Evolutionary conservation across 1,139 yeast genomes (phyloP).

Genomic region (Kodamaea sp.): DNA sequence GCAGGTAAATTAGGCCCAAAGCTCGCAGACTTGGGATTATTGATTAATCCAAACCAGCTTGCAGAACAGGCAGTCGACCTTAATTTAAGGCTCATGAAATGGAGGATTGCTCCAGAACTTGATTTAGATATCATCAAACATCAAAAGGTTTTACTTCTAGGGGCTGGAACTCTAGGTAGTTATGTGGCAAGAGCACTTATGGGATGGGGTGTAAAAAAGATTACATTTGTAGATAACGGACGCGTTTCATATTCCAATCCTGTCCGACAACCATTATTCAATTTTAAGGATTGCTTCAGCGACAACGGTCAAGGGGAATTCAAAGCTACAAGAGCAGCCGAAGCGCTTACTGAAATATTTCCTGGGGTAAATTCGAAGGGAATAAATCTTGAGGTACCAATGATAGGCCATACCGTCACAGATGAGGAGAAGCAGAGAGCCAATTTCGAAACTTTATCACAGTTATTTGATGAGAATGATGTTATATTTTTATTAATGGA

Average conservation of each 20-base stretch:
- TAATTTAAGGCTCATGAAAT: constrained; percentile 88
- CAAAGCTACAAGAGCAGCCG: constrained; percentile 80
- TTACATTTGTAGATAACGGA: constrained; percentile 90
- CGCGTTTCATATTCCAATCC: constrained; percentile 90
- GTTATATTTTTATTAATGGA: constrained; percentile 82
- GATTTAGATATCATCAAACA: constrained; percentile 63
- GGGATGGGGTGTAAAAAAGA: constrained; percentile 90
- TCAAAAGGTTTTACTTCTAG: constrained; percentile 73
- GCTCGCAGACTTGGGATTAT: constrained; percentile 74
- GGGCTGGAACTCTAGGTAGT: constrained; percentile 95
- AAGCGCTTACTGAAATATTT: constrained; percentile 65
- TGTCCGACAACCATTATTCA: constrained; percentile 86
- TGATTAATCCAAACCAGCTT: constrained; percentile 76
- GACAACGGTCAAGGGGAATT: constrained; percentile 59
- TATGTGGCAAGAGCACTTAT: constrained; percentile 81
- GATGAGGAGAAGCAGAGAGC: constrained; percentile 49
- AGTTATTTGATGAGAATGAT: constrained; percentile 70
- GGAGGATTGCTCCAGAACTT: constrained; percentile 88
- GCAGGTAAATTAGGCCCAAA: constrained; percentile 79
- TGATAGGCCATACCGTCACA: constrained; percentile 88
- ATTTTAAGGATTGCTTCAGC: constrained; percentile 70
- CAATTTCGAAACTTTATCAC: constrained; percentile 53
- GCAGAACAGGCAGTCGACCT: constrained; percentile 93
- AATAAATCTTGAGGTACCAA: constrained; percentile 72
- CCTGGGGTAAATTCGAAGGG: constrained; percentile 77